Conservation (phyloP, 2,329 filamentous ascomycete species). For the Alternaria sp. region DNA sequence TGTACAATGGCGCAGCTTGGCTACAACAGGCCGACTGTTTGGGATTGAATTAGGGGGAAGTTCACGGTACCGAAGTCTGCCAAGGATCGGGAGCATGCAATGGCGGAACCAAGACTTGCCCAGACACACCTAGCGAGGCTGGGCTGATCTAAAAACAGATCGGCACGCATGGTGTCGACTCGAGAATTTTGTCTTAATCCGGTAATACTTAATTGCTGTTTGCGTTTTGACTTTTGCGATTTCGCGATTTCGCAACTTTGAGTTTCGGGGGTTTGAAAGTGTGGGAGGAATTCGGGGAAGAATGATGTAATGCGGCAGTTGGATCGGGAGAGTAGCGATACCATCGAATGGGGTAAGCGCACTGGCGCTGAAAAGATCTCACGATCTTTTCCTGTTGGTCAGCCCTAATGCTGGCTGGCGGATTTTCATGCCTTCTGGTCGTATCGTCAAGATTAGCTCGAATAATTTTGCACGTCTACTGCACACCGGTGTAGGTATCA, state of each 20-base stretch:
- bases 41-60: conserved; percentile 8
- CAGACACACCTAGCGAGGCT: not conserved
- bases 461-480: conserved; percentile 6
- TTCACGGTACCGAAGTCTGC: not conserved
- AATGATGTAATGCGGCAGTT: not conserved
- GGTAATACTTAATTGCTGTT: not conserved
- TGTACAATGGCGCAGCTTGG: not conserved
- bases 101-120: conserved; percentile 12
- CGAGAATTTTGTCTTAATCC: not conserved
- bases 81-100: conserved; percentile 3
- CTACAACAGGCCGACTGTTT: not conserved
- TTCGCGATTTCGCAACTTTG: not conserved
- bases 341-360: not conserved
- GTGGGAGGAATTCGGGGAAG: not conserved
- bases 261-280: not conserved
- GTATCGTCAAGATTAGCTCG: conserved; percentile 5
- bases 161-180: conserved; percentile 1
- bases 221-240: not conserved
- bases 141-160: conserved; percentile 10
- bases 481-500: not conserved
- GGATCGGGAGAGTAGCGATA: not conserved
- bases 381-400: not conserved
- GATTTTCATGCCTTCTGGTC: not conserved
- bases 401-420: conserved; percentile 3
- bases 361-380: not conserved